Evolutionary conservation across 306 rosid species (phyloP), one percentile per base, ranked within the genome.

Genomic region (Begonia masoniana): DNA sequence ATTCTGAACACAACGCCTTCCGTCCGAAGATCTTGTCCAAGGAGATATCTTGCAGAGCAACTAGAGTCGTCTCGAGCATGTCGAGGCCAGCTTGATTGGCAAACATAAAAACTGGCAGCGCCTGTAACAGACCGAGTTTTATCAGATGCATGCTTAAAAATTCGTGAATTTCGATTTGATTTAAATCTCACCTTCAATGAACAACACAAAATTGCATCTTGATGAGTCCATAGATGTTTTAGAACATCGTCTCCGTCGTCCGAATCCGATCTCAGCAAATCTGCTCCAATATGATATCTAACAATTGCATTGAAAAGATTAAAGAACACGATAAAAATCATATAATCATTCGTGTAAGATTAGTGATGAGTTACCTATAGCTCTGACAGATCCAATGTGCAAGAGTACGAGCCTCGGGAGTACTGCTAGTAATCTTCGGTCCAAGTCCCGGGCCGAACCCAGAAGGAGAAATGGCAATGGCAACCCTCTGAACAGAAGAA

Each of bases 71-170:
- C 68, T 92, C 96, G 68, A 92, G 66, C 99, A 86, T 92, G 75
- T 92, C 99, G 10, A 92, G 93, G 47, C 96, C 99, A 1, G 95
- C 83, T 77, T 92, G 95, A 71, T 92, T 92, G 17, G 95, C 95
- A 39, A 92, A 92, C 55, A 77, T 80, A 68, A 92, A 92, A 43
- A 86, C 87, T 0, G 96, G 99, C 71, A 69, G 19, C 0, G 88
- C 56, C 99, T 92, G 88, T 64, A 46, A 66, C 41, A 46, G 43
- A 53, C 41, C 26, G 41, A 26, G 35, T 3, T 26, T 10, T 41
- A 23, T n/a, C 1, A 15, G 11, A 15, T 50, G 4, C 12, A 50
- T 2, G 23, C 9, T 50, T 50, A 15, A 50, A 10, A 0, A 14
- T 13, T 17, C 11, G 1, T 8, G 10, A 13, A 50, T 10, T 50